Conservation (phyloP, 1,284 basidiomycete genomes). For the Xerocomus amazonicus region DNA sequence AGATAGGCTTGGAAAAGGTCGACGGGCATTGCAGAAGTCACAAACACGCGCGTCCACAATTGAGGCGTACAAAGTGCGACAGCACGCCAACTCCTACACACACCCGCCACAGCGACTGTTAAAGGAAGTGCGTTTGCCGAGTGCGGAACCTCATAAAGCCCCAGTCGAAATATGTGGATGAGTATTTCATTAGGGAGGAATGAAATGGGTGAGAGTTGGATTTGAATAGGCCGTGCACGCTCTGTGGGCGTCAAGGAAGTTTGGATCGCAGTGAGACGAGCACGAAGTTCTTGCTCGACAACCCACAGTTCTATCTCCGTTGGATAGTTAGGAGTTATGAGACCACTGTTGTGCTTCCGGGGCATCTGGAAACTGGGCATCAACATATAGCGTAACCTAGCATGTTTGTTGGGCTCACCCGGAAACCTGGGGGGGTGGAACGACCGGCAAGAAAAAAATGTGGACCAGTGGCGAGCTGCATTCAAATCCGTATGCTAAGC, state of each 20-base stretch:
- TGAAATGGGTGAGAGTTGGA: not conserved
- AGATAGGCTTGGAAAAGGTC: conserved; percentile 4
- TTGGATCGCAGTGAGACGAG: not conserved
- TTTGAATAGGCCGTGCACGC: not conserved
- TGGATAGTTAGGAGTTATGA: not conserved
- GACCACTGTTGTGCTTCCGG: not conserved
- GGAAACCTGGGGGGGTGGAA: not conserved
- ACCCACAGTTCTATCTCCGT: conserved; percentile 1
- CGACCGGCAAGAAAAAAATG: not conserved
- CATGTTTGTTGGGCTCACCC: not conserved
- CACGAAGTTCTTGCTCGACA: not conserved
- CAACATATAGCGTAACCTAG: not conserved
- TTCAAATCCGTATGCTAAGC: not conserved
- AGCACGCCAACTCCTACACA: conserved; percentile 17
- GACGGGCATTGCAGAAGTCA: conserved; percentile 15
- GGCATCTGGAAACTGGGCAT: not conserved
- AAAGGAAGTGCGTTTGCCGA: conserved; percentile 3
- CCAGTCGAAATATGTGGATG: conserved; percentile 13
- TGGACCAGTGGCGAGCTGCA: not conserved
- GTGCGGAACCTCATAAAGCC: conserved; percentile 2
- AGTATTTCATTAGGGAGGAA: conserved; percentile 11
- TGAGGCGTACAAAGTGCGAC: conserved; percentile 6
- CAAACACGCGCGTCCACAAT: conserved; percentile 18
- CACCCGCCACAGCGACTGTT: conserved; percentile 6
- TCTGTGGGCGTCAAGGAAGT: not conserved